These are phyloP conservation scores for Trametes versicolor DNA, from an alignment of 1,284 basidiomycete genomes.

Conservation along the genomic window DNA sequence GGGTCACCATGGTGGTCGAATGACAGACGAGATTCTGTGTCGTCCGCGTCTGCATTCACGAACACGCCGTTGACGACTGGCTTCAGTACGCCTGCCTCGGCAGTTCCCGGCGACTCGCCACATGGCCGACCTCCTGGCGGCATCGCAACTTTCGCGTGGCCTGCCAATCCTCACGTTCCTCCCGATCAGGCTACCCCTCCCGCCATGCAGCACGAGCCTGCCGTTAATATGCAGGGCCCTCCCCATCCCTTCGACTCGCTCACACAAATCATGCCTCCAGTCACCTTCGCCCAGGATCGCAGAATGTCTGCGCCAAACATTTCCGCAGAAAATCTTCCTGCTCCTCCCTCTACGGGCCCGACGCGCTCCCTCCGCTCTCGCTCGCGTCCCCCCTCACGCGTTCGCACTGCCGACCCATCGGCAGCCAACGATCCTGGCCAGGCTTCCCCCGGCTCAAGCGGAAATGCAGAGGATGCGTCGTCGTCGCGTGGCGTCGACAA, in stretches of 20 bases:
- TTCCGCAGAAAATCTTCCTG: slow-evolving; percentile 53
- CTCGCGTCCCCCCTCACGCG: slow-evolving; percentile 77
- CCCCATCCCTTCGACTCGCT: slow-evolving; percentile 56
- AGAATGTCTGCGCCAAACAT: slow-evolving; percentile 75
- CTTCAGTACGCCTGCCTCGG: slow-evolving; percentile 61
- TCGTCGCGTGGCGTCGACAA: slow-evolving; percentile 43
- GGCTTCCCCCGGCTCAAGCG: slow-evolving; percentile 50
- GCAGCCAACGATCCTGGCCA: slow-evolving; percentile 46
- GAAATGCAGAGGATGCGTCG: slow-evolving; percentile 38
- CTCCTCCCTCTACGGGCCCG: slow-evolving; percentile 53
- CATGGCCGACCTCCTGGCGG: slow-evolving; percentile 68
- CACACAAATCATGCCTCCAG: slow-evolving; percentile 62
- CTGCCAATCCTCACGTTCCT: slow-evolving; percentile 53
- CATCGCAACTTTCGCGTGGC: slow-evolving; percentile 78
- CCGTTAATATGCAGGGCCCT: slow-evolving; percentile 49
- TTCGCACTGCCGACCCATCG: slow-evolving; percentile 53
- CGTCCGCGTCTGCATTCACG: slow-evolving; percentile 73
- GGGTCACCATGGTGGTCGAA: slow-evolving; percentile 61
- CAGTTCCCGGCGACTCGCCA: slow-evolving; percentile 71
- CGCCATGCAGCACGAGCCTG: slow-evolving; percentile 53
- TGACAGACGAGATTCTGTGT: slow-evolving; percentile 77
- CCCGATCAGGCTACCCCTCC: slow-evolving; percentile 46
- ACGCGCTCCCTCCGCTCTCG: slow-evolving; percentile 67
- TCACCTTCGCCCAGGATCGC: slow-evolving; percentile 68
- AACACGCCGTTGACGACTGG: slow-evolving; percentile 60